Conservation (phyloP, 176 grass and related monocot species). For the Musa troglodytarum region DNA sequence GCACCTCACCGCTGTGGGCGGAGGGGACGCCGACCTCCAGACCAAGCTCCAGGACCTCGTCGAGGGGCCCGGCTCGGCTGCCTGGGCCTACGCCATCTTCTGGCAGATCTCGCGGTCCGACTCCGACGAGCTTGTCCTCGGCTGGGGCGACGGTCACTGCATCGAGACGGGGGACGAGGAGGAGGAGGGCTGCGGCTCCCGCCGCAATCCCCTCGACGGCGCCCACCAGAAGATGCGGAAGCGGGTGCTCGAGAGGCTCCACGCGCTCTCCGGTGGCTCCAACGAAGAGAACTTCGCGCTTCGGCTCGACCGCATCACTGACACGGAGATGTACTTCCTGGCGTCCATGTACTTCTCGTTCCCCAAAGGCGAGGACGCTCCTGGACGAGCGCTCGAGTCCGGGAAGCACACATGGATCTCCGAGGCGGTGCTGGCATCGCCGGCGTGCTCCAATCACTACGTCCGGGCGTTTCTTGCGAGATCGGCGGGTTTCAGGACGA, state of each 20-base stretch:
- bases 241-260: conserved; percentile 20
- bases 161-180: background rate
- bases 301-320: conserved; percentile 12
- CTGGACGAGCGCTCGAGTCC: conserved; percentile 2
- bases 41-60: conserved; percentile 19
- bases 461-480: conserved; percentile 13
- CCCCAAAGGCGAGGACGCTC: conserved; percentile 3
- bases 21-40: conserved; percentile 14
- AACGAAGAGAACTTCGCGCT: conserved; percentile 21
- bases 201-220: background rate
- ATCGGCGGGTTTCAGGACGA: conserved; percentile 7
- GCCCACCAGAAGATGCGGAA: conserved; percentile 18
- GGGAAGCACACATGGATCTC: conserved; percentile 11
- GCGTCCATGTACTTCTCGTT: conserved; percentile 22
- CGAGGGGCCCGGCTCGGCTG: background rate
- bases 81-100: conserved; percentile 16
- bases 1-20: conserved; percentile 1
- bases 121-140: conserved; percentile 14
- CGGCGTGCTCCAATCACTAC: conserved; percentile 2
- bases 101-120: conserved; percentile 20
- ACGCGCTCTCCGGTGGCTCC: conserved; percentile 8
- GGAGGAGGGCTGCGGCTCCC: background rate
- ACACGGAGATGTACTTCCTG: conserved; percentile 18
- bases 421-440: background rate
- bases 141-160: conserved; percentile 24